phyloP scores from a whole-genome alignment of 305 asterid species.

The Solanum chacoense region DNA sequence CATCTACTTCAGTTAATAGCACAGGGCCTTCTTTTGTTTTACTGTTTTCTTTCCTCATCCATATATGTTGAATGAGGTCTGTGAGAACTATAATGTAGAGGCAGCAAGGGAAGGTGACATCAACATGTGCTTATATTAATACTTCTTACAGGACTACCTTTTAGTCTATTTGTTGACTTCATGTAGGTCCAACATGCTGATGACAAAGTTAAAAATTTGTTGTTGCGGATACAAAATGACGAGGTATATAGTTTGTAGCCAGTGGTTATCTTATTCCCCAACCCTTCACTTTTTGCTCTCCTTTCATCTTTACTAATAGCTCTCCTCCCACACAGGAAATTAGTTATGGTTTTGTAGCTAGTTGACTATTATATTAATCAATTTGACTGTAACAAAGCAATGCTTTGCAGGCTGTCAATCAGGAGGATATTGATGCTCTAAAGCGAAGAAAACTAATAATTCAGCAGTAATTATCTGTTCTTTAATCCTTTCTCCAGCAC shows the following conservation, averaged over 20 bases:
- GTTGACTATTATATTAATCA: neutral
- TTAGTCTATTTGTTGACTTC: slow-evolving; percentile 3
- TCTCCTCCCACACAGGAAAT: neutral
- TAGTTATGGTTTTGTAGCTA: neutral
- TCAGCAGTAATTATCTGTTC: slow-evolving; percentile 44
- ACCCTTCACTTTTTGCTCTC: slow-evolving; percentile 1
- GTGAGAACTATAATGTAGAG: neutral
- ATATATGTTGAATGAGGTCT: neutral
- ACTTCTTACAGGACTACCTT: neutral
- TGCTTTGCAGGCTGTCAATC: slow-evolving; percentile 43
- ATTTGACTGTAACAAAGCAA: neutral
- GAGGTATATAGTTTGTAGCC: slow-evolving; percentile 38
- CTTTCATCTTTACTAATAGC: neutral
- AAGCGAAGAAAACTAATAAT: slow-evolving; percentile 66
- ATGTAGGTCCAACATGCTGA: slow-evolving; percentile 62
- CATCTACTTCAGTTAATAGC: neutral
- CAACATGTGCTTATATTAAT: neutral
- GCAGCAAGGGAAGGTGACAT: neutral
- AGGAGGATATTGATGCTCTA: slow-evolving; percentile 67
- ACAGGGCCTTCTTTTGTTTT: neutral
- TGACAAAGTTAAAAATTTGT: slow-evolving; percentile 61
- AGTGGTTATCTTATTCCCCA: neutral
- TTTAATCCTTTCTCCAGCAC: slow-evolving; percentile 2
- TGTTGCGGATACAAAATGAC: slow-evolving; percentile 51
- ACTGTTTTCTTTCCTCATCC: neutral